Base-by-base conservation (phyloP, 805 yeast genomes). In the Saturnispora diversa region DNA sequence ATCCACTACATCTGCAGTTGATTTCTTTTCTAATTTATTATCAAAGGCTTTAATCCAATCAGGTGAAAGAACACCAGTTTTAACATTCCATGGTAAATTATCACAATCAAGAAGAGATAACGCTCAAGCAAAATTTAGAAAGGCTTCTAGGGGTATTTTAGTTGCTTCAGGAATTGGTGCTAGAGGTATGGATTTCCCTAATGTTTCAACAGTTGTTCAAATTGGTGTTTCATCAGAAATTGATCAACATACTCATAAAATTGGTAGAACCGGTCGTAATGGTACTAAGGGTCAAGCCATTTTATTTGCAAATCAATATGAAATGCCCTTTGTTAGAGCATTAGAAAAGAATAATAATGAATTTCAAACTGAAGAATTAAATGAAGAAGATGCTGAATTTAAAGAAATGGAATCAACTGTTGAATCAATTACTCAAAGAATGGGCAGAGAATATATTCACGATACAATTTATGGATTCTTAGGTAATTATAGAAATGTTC, bases 191-290 rank as follows among this genome's bases (percentile, higher is more conserved):
- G 97, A 90, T 66, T 84, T 90, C 71, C 92, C 88, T 42, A 75
- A 76, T 51, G 94, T 90, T 22, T 64, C 86, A 20, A 84, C 85
- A 56, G 97, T 90, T 39, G 65, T 83, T 51, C 97, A 90, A 65
- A 60, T 85, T 40, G 84, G 90, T 49, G 70, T 79, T n/a, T 84
- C 92, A 45, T 63, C 70, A 35, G 84, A 80, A 43, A 62, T 77
- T 19, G 75, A 88, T n/a, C 80, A 82, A 47, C 87, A 88, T 58
- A 77, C 87, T 44, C 97, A 90, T 64, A 80, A 95, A 61, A 80
- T 90, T 55, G 97, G 97, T 45, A 80, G 97, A 70, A 90, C 97
- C 12, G 97, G 94, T 31, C 77, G 97, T 64, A 94, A 88, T 41
- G 96, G 95, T 42, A 71, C 72, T 44, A 65, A 69, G 19, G 97